Conservation (phyloP, 345 rosid genomes). For the Eucalyptus leucophloia region DNA sequence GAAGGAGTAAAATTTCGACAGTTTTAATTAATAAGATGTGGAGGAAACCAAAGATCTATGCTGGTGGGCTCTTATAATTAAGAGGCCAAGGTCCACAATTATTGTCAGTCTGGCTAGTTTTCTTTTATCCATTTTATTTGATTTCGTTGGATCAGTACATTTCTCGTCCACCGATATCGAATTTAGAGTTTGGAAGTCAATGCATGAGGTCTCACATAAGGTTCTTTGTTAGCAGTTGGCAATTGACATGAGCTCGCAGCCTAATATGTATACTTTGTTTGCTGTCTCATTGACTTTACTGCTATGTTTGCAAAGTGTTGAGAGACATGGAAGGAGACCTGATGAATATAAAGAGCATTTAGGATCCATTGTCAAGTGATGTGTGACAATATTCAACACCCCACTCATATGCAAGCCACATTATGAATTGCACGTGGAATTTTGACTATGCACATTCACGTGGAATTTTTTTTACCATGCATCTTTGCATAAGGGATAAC, state of each 20-base stretch:
- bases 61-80: not conserved
- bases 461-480: too few relatives aligned
- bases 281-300: not conserved
- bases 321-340: too few relatives aligned
- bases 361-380: too few relatives aligned
- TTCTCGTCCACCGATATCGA: not conserved
- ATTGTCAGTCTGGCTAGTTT: not conserved
- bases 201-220: not conserved
- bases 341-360: too few relatives aligned
- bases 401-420: too few relatives aligned
- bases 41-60: not conserved
- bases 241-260: not conserved
- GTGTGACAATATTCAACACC: too few relatives aligned
- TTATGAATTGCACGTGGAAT: too few relatives aligned
- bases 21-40: not conserved
- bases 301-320: not conserved
- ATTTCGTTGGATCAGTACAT: not conserved
- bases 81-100: not conserved
- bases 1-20: not conserved
- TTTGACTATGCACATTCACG: too few relatives aligned
- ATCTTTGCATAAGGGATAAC: too few relatives aligned
- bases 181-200: not conserved
- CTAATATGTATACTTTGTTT: not conserved
- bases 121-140: not conserved
- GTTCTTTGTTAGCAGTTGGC: not conserved